phyloP scores from a whole-genome alignment of 2,329 filamentous ascomycete genomes.

The Aspergillus novofumigatus region DNA sequence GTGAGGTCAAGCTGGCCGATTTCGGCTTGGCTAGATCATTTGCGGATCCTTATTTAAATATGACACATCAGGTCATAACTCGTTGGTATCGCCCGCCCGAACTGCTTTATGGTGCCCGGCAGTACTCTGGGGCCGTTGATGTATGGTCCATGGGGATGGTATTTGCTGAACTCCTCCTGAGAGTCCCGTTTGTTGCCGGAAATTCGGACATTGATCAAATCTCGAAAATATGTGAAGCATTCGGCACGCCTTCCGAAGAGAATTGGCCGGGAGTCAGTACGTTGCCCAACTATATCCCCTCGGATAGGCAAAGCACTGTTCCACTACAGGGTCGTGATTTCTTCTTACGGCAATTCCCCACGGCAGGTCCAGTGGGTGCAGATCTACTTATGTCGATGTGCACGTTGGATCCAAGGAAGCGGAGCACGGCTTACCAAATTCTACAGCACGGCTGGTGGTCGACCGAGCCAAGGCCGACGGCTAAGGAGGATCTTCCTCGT shows the following conservation, averaged over 20 bases:
- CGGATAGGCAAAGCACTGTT: constrained; percentile 53
- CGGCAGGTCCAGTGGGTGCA: constrained; percentile 75
- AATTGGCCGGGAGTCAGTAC: constrained; percentile 90
- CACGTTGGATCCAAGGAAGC: constrained; percentile 77
- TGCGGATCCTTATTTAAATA: constrained; percentile 78
- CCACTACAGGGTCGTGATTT: constrained; percentile 62
- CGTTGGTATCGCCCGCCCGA: constrained; percentile 96
- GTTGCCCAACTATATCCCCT: constrained; percentile 74
- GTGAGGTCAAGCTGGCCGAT: constrained; percentile 93
- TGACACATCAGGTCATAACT: constrained; percentile 95
- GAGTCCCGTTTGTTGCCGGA: constrained; percentile 77
- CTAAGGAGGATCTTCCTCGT: constrained; percentile 73
- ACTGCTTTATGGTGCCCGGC: constrained; percentile 81
- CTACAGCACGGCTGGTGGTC: constrained; percentile 84
- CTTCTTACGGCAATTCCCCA: constrained; percentile 73
- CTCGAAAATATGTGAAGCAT: constrained; percentile 72
- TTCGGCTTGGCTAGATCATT: constrained; percentile 91
- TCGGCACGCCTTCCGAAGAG: constrained; percentile 88
- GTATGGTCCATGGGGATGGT: constrained; percentile 92
- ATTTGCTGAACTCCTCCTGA: constrained; percentile 83
- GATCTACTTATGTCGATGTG: constrained; percentile 85
- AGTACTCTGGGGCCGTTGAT: constrained; percentile 88
- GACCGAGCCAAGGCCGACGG: constrained; percentile 75
- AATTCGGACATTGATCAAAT: constrained; percentile 85
- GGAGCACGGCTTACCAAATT: constrained; percentile 72